Conservation (phyloP, 2,329 filamentous ascomycete species). For the Phaeosphaeria sp. region DNA sequence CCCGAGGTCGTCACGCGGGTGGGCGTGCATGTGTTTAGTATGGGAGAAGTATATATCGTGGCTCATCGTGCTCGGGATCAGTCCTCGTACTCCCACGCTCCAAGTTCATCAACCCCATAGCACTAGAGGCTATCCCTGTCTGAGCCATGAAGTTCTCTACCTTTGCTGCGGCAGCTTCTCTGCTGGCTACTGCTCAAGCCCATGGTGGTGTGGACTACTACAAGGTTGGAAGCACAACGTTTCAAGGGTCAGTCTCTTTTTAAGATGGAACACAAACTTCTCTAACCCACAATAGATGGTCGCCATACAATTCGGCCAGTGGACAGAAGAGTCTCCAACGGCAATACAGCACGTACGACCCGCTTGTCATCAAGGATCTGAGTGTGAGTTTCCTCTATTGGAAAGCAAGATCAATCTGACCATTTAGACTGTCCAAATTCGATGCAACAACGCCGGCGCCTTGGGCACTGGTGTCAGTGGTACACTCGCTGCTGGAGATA, state of each 20-base stretch:
- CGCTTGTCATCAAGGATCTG: conserved; percentile 35
- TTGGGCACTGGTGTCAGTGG: conserved; percentile 49
- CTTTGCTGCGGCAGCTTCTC: conserved; percentile 23
- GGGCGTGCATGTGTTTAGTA: conserved; percentile 1
- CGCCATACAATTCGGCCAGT: conserved; percentile 34
- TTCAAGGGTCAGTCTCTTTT: conserved; percentile 27
- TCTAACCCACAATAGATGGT: conserved; percentile 24
- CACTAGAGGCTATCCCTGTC: neutral
- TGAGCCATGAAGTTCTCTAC: conserved; percentile 31
- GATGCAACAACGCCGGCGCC: conserved; percentile 40
- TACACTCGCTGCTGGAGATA: conserved; percentile 55
- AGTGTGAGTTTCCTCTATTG: conserved; percentile 14
- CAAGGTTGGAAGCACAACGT: conserved; percentile 28
- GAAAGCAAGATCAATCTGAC: neutral
- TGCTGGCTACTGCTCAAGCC: conserved; percentile 28
- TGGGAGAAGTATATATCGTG: conserved; percentile 13
- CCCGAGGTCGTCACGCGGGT: conserved; percentile 12
- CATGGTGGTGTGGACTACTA: conserved; percentile 40
- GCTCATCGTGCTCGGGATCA: neutral
- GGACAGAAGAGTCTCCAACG: conserved; percentile 37
- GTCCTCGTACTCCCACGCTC: neutral
- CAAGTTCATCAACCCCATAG: neutral
- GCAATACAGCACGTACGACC: conserved; percentile 37
- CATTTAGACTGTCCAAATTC: conserved; percentile 33
- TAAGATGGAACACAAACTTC: neutral